Conservation (phyloP, 2,329 filamentous ascomycete genomes). For the Gaeumannomyces tritici region DNA sequence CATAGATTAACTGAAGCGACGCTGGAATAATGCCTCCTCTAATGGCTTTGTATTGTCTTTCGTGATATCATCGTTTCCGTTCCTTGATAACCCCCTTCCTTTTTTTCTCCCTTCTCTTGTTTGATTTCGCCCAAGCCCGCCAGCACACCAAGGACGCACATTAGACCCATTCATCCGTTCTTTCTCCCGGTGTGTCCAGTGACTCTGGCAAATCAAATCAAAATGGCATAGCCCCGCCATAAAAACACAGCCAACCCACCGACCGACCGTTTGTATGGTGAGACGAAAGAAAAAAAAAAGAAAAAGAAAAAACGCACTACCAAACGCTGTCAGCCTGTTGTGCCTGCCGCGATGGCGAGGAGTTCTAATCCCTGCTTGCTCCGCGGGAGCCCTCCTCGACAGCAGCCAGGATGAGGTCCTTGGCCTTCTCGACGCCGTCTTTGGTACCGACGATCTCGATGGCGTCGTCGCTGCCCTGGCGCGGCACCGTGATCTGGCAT, state of each 20-base stretch:
- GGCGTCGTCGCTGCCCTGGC: constrained; percentile 64
- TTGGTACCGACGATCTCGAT: constrained; percentile 79
- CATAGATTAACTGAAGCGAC: background rate
- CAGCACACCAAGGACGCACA: background rate
- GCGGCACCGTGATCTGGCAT: constrained; percentile 88
- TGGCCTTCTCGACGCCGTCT: constrained; percentile 77
- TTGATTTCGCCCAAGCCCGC: background rate
- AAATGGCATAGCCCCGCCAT: background rate
- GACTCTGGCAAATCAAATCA: background rate
- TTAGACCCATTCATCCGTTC: background rate
- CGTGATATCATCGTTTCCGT: background rate
- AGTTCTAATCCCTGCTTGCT: constrained; percentile 14
- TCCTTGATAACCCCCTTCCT: background rate
- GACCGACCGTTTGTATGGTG: background rate
- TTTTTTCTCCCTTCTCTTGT: background rate
- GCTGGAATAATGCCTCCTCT: background rate
- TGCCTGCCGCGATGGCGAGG: background rate
- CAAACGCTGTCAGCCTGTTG: background rate
- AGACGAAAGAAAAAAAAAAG: background rate
- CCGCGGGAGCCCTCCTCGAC: constrained; percentile 50
- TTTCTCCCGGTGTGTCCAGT: background rate
- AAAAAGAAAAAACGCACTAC: background rate
- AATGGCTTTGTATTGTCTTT: background rate
- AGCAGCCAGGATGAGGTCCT: constrained; percentile 78
- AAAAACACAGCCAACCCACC: background rate